phyloP scores from a whole-genome alignment of 768 basidiomycete genomes.

The Boletales sp. region DNA sequence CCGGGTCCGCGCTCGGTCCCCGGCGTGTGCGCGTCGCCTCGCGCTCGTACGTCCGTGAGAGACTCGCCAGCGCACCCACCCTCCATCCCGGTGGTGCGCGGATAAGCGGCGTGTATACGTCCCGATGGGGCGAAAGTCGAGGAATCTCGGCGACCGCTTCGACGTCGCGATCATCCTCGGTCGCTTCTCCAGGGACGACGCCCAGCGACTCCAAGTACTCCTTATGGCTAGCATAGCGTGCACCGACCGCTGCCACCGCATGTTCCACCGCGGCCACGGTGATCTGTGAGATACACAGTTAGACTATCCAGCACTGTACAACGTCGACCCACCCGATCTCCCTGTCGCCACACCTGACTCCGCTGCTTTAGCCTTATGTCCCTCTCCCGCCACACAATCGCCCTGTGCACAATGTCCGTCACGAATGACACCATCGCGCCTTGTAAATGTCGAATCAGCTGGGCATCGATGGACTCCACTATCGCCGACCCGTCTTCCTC shows the following conservation, averaged over 20 bases:
- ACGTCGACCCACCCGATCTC: conserved; percentile 35
- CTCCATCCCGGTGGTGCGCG: conserved; percentile 24
- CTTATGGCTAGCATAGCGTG: conserved; percentile 34
- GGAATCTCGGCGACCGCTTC: conserved; percentile 2
- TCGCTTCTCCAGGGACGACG: conserved; percentile 5
- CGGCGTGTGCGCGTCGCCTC: conserved; percentile 17
- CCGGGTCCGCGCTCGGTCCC: conserved; percentile 16
- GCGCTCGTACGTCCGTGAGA: conserved; percentile 22
- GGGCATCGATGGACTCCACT: conserved; percentile 42
- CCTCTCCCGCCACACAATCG: conserved; percentile 55
- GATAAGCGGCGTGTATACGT: conserved; percentile 36
- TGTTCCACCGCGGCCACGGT: conserved; percentile 42
- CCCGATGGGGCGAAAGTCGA: conserved; percentile 24
- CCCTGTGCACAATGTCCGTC: conserved; percentile 45
- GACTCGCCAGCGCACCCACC: conserved; percentile 10
- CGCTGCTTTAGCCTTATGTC: conserved; percentile 55
- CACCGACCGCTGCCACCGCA: conserved; percentile 47
- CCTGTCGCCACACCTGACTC: conserved; percentile 56
- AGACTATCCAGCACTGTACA: neutral
- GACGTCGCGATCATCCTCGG: conserved; percentile 3
- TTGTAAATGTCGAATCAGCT: conserved; percentile 45
- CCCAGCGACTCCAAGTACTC: conserved; percentile 38
- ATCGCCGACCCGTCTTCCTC: conserved; percentile 22
- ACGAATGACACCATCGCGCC: conserved; percentile 49
- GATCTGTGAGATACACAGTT: conserved; percentile 34